Evolutionary conservation across 176 grass and related monocot species (phyloP).

Genomic region (Poa annua): DNA sequence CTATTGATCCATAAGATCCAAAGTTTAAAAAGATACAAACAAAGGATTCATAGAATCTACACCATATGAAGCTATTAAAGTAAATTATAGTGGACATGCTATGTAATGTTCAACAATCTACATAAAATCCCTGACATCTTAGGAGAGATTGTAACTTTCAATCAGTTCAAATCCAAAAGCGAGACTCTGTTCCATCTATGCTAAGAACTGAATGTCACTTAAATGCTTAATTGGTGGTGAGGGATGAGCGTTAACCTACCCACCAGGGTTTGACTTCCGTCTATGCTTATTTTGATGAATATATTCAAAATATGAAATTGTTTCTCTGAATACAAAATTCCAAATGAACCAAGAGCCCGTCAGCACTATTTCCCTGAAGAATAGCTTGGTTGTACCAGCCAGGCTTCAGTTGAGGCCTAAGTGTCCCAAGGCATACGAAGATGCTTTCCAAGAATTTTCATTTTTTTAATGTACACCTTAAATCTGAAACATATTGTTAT

Average conservation of each 20-base stretch:
- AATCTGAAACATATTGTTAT: conserved; percentile 21
- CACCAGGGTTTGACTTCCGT: not conserved
- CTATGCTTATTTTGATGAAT: not conserved
- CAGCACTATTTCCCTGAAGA: conserved; percentile 4
- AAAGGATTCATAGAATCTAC: not conserved
- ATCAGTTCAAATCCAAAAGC: not conserved
- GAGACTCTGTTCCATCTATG: not conserved
- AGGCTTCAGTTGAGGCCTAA: not conserved
- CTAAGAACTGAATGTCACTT: not conserved
- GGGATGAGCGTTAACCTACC: not conserved
- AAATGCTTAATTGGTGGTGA: not conserved
- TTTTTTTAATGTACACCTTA: conserved; percentile 1
- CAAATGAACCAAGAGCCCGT: not conserved
- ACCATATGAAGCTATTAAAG: not conserved
- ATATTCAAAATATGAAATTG: not conserved
- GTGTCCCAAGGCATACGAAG: conserved; percentile 6
- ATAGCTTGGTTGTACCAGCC: not conserved
- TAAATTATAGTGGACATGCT: not conserved
- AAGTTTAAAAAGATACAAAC: not conserved
- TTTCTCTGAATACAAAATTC: conserved; percentile 14
- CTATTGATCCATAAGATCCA: not conserved
- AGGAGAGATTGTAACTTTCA: not conserved
- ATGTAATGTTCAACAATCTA: not conserved
- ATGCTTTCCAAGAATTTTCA: not conserved
- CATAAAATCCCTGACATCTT: not conserved